Conservation (phyloP, 169 alveolate species). For the Plasmodium knowlesi region DNA sequence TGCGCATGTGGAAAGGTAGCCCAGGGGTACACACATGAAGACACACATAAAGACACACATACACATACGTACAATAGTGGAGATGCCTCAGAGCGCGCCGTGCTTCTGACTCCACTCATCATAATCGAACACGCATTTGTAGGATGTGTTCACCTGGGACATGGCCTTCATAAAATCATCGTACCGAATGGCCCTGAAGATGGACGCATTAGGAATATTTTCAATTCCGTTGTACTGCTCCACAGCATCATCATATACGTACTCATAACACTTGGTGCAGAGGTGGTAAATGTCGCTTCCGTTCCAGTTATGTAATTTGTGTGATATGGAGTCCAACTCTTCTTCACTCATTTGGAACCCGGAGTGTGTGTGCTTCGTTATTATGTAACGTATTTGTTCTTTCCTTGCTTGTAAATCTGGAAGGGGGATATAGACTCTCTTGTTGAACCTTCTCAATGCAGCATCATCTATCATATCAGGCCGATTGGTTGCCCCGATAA, state of each 20-base stretch:
- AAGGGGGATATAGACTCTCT: constrained; percentile 92
- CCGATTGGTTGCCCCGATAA: constrained; percentile 95
- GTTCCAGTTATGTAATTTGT: constrained; percentile 87
- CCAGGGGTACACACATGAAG: too few species aligned
- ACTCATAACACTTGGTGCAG: constrained; percentile 91
- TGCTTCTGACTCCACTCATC: constrained; percentile 70
- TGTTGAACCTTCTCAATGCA: constrained; percentile 93
- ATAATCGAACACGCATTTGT: constrained; percentile 56
- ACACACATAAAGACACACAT: too few species aligned
- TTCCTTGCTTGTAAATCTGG: constrained; percentile 92
- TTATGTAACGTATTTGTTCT: constrained; percentile 86
- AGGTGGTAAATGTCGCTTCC: constrained; percentile 89
- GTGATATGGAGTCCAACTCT: constrained; percentile 83
- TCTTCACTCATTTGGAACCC: constrained; percentile 82
- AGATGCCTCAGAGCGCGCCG: constrained; percentile 46
- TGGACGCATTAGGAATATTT: constrained; percentile 85
- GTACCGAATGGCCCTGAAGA: constrained; percentile 86
- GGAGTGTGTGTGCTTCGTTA: constrained; percentile 83
- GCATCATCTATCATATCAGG: constrained; percentile 97
- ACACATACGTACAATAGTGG: background rate
- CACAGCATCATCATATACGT: constrained; percentile 90
- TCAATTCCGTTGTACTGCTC: constrained; percentile 87
- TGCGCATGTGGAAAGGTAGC: background rate
- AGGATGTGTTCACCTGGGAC: constrained; percentile 84
- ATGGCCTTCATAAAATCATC: constrained; percentile 88